These are phyloP conservation scores for Beta corolliflora DNA, from an alignment of 179 eudicot species.

Conservation along the genomic window DNA sequence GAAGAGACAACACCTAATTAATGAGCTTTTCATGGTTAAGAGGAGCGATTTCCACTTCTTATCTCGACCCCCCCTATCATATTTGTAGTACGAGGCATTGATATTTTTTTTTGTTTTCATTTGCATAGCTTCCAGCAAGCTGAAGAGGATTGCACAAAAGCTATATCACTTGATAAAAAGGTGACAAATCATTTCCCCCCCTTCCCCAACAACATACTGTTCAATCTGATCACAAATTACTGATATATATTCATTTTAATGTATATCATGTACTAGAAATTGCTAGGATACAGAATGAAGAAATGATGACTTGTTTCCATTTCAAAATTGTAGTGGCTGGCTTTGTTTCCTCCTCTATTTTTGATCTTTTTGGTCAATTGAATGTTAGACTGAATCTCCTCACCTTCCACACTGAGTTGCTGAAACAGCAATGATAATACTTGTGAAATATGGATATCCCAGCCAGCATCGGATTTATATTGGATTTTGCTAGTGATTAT, in stretches of 20 bases:
- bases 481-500: not conserved
- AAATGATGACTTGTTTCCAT: not conserved
- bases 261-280: not conserved
- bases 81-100: not conserved
- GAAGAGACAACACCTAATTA: not conserved
- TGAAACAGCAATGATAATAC: too few relatives aligned
- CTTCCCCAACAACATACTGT: not conserved
- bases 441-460: too few relatives aligned
- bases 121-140: conserved; percentile 70
- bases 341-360: not conserved
- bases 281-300: not conserved
- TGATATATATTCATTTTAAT: not conserved
- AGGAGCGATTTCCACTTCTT: not conserved
- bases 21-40: not conserved
- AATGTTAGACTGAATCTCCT: not conserved
- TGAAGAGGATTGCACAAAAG: conserved; percentile 77
- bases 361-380: not conserved
- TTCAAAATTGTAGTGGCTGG: not conserved
- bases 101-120: not conserved
- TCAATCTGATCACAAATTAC: not conserved
- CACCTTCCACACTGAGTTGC: not conserved
- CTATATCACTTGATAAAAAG: conserved; percentile 84
- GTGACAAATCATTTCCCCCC: conserved; percentile 30
- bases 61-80: not conserved
- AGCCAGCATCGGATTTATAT: not conserved